A percentile compares a stretch with the other conserved stretches of the same genome.
These are phyloP conservation scores for Mimosa pudica DNA, from an alignment of 306 rosid genomes.

Conservation along the genomic window DNA sequence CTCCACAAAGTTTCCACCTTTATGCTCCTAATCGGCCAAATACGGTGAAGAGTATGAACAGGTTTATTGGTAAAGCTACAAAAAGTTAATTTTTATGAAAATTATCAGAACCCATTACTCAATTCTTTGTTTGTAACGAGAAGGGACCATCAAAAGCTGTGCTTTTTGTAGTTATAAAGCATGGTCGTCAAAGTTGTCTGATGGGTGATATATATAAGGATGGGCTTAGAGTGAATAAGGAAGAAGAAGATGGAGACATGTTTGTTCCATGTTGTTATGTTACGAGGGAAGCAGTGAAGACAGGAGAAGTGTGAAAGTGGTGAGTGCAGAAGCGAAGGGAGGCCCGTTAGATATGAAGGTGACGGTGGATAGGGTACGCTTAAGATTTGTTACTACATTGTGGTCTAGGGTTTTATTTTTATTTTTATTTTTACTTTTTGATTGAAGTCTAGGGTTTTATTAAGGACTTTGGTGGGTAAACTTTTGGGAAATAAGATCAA, in stretches of 20 bases:
- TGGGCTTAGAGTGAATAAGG: conserved; percentile 35
- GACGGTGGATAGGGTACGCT: conserved; percentile 45
- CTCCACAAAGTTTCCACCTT: conserved; percentile 48
- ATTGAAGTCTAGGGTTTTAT: conserved; percentile 62
- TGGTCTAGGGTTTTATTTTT: conserved; percentile 65
- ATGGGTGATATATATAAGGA: conserved; percentile 36
- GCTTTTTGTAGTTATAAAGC: conserved; percentile 25
- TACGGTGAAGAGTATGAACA: conserved; percentile 23
- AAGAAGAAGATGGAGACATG: conserved; percentile 29
- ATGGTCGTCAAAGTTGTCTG: conserved; percentile 6
- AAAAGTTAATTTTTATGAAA: not conserved
- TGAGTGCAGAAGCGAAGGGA: conserved; percentile 25
- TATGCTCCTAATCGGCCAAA: conserved; percentile 40
- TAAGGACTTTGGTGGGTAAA: not conserved
- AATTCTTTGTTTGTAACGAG: conserved; percentile 3
- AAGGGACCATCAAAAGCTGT: not conserved
- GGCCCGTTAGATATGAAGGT: conserved; percentile 46
- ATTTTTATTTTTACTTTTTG: conserved; percentile 33
- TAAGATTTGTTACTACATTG: conserved; percentile 46
- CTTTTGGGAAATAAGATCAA: too few relatives aligned
- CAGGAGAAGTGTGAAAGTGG: conserved; percentile 46
- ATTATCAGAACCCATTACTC: conserved; percentile 23
- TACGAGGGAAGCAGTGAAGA: conserved; percentile 36
- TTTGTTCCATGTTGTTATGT: conserved; percentile 65
- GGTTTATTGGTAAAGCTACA: conserved; percentile 22